Evolutionary conservation across 768 basidiomycete genomes (phyloP).

Genomic region (Lentinula guzmanii): DNA sequence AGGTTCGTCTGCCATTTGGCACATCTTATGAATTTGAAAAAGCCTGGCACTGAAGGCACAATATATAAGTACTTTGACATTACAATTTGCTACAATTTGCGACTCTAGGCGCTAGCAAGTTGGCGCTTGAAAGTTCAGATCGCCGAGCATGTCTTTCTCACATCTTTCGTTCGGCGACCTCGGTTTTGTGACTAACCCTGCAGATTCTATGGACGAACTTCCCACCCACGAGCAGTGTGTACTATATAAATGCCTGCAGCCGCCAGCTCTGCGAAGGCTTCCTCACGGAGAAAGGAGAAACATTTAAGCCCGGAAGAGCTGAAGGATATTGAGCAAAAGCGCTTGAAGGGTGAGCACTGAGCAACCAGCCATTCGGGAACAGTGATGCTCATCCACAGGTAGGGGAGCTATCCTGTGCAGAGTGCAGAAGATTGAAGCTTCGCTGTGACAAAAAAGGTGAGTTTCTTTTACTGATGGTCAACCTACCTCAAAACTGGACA

Average conservation of each 20-base stretch:
- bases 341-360: conserved; percentile 30
- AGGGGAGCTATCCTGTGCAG: conserved; percentile 51
- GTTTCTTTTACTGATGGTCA: not conserved
- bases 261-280: not conserved
- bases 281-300: conserved; percentile 4
- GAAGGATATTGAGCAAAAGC: conserved; percentile 46
- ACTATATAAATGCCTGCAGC: not conserved
- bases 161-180: not conserved
- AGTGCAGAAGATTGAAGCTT: conserved; percentile 45
- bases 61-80: no score
- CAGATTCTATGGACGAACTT: not conserved
- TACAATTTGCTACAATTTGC: no score
- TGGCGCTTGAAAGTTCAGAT: not conserved
- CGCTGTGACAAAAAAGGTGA: conserved; percentile 35
- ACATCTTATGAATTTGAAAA: no score
- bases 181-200: not conserved
- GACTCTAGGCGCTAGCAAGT: no score
- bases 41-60: no score
- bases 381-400: not conserved
- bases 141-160: not conserved
- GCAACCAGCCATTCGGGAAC: not conserved
- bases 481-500: not conserved
- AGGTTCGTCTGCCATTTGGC: no score
- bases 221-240: not conserved
- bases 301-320: conserved; percentile 28